A percentile compares a stretch with the other conserved stretches of the same genome.
phyloP scores from a whole-genome alignment of 352 stramenopile species.

The Phytophthora melonis region DNA sequence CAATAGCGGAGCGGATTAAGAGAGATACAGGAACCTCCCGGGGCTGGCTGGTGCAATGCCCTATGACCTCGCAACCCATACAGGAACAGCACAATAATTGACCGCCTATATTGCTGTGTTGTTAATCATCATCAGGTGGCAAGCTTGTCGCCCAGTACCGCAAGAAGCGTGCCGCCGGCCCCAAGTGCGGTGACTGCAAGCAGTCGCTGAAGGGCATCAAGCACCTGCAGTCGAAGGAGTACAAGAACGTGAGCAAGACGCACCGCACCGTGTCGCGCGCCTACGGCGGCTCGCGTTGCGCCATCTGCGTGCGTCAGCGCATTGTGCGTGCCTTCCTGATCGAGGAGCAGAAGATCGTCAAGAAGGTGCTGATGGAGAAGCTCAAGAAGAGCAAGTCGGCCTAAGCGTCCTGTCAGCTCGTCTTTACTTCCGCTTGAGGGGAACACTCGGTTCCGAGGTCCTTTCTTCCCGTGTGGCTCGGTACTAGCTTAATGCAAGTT shows the following conservation, averaged over 20 bases:
- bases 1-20: no score
- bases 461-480: constrained; percentile 45
- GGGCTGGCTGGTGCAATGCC: no score
- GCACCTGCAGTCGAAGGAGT: constrained; percentile 76
- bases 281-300: constrained; percentile 97
- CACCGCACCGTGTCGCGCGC: constrained; percentile 96
- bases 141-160: constrained; percentile 94
- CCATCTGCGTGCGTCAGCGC: constrained; percentile 93
- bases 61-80: no score
- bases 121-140: constrained; percentile 64
- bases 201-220: constrained; percentile 92
- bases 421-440: constrained; percentile 12
- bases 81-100: not conserved
- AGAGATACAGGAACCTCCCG: constrained; percentile 3
- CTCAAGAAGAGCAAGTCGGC: constrained; percentile 84
- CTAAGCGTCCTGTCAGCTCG: constrained; percentile 40
- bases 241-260: constrained; percentile 85
- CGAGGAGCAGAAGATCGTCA: constrained; percentile 99
- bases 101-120: not conserved
- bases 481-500: constrained; percentile 56
- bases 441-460: constrained; percentile 20
- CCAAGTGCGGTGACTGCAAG: constrained; percentile 98
- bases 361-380: constrained; percentile 98
- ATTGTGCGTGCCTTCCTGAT: constrained; percentile 99
- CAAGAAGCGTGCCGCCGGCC: constrained; percentile 94